Evolutionary conservation across 352 stramenopile species (phyloP), one percentile per base, ranked within the genome.

Genomic region (Phytophthora constricta): DNA sequence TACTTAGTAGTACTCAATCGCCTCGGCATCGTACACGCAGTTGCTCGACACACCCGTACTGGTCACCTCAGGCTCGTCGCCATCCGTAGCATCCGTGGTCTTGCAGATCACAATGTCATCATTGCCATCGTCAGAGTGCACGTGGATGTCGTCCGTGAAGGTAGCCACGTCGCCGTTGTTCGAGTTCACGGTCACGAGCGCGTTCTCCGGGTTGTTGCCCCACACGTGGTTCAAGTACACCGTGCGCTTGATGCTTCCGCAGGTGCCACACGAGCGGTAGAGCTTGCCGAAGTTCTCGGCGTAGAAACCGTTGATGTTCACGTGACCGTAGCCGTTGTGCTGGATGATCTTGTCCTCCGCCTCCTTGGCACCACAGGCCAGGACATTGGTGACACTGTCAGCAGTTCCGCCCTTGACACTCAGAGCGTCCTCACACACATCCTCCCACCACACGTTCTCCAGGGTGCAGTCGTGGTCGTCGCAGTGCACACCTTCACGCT

Each of bases 311-410:
- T 80, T 68, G 67, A 80, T 78, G 47, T 70, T 78, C 39, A 80
- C 72, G 39, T 65, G 70, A 8, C 72, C 72, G 50, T 75, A 70
- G 49, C 72, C 72, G 16, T 80, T 80, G 60, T 78, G 70, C 53
- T 80, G 72, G 48, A 80, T 72, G 65, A 74, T 62, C 63, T 87
- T 87, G 76, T 87, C 62, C 28, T 78, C 64, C 25, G 69, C 69
- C 19, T 62, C 43, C 42, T 60, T 64, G 27, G 68, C 61, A 20
- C 64, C 65, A 27, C 63, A 65, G 48, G 68, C 76, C 11, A 77
- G 47, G 16, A 80, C 65, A 25, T 74, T 68, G 11, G 68, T 74
- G 1, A 61, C 20, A 31, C 62, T 59, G 41, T 52, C 51, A 25
- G 41, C 56, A 17, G 19, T 70, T 26, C 72, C 72, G n/a, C 65